Percentiles rank a stretch among this genome's conserved stretches.
Evolutionary conservation across 192 early-diverging fungal genomes (phyloP).

Genomic region (Backusella morwellensis): DNA sequence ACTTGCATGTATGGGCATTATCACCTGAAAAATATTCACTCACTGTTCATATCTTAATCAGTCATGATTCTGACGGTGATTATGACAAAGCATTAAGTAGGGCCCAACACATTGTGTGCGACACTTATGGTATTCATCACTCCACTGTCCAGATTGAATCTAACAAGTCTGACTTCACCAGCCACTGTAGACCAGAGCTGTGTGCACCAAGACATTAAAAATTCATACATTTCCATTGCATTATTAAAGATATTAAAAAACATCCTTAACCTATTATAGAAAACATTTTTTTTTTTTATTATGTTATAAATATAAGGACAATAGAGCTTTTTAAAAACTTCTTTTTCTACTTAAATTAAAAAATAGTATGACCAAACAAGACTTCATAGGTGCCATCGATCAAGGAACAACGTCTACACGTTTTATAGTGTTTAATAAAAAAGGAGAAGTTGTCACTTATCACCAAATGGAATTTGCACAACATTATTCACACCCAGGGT

Average conservation of each 20-base stretch:
- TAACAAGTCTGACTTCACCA: slow-evolving; percentile 35
- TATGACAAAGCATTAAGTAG: slow-evolving; percentile 48
- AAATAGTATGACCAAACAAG: neutral
- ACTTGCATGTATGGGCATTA: slow-evolving; percentile 57
- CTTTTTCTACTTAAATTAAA: neutral
- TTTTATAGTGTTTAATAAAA: slow-evolving; percentile 86
- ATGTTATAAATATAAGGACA: neutral
- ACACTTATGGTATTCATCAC: slow-evolving; percentile 51
- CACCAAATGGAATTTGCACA: slow-evolving; percentile 82
- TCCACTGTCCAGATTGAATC: slow-evolving; percentile 54
- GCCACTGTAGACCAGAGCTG: slow-evolving; percentile 48
- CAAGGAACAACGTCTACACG: slow-evolving; percentile 90
- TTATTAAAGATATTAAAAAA: neutral
- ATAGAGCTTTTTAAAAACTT: neutral
- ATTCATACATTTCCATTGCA: neutral
- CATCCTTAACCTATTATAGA: neutral
- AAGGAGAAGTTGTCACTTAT: slow-evolving; percentile 62
- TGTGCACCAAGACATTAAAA: slow-evolving; percentile 19
- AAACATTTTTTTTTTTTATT: neutral
- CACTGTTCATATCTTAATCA: slow-evolving; percentile 29
- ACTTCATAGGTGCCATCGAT: slow-evolving; percentile 81
- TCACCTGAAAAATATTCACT: slow-evolving; percentile 49
- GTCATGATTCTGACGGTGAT: slow-evolving; percentile 16
- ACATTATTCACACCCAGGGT: slow-evolving; percentile 70
- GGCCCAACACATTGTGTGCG: slow-evolving; percentile 50